Percentiles rank a stretch among this genome's conserved stretches.
phyloP scores from a whole-genome alignment of 352 stramenopile genomes.

The Globisporangium polare region DNA sequence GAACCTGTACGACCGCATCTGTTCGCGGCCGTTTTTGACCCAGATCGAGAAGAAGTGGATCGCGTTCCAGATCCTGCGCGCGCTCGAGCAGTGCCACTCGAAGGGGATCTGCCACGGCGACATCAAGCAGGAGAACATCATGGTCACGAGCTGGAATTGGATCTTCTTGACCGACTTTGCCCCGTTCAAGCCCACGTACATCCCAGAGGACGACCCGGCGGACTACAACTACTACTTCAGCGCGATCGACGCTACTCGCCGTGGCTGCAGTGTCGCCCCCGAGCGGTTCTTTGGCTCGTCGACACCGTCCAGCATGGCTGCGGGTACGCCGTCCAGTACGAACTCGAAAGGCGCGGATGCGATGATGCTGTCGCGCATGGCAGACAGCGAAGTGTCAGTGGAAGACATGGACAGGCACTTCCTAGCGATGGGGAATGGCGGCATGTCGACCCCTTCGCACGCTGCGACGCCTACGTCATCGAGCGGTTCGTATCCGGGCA shows the following conservation, averaged over 20 bases:
- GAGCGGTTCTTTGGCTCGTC: slow-evolving; percentile 75
- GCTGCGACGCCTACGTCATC: slow-evolving; percentile 24
- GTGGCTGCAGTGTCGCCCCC: slow-evolving; percentile 95
- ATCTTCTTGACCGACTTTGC: slow-evolving; percentile 97
- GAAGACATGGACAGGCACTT: slow-evolving; percentile 80
- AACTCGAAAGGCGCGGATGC: slow-evolving; percentile 49
- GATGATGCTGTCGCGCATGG: slow-evolving; percentile 66
- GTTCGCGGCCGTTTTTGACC: slow-evolving; percentile 93
- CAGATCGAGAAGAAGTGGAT: slow-evolving; percentile 98
- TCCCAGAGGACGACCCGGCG: slow-evolving; percentile 94
- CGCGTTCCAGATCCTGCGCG: slow-evolving; percentile 94
- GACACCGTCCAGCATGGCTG: slow-evolving; percentile 9
- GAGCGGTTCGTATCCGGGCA: slow-evolving; percentile 15
- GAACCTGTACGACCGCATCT: slow-evolving; percentile 97
- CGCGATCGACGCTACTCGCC: slow-evolving; percentile 75
- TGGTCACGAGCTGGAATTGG: slow-evolving; percentile 98
- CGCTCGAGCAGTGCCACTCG: slow-evolving; percentile 92
- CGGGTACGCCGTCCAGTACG: slow-evolving; percentile 17
- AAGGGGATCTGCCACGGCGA: slow-evolving; percentile 95
- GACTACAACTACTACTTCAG: slow-evolving; percentile 96
- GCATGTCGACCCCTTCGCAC: slow-evolving; percentile 14
- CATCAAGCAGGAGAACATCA: slow-evolving; percentile 98
- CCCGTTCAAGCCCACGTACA: slow-evolving; percentile 93
- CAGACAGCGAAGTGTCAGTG: slow-evolving; percentile 60
- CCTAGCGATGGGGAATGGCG: slow-evolving; percentile 33